Evolutionary conservation across 192 early-diverging fungal genomes (phyloP).

Genomic region (Mycoemilia scoparia): DNA sequence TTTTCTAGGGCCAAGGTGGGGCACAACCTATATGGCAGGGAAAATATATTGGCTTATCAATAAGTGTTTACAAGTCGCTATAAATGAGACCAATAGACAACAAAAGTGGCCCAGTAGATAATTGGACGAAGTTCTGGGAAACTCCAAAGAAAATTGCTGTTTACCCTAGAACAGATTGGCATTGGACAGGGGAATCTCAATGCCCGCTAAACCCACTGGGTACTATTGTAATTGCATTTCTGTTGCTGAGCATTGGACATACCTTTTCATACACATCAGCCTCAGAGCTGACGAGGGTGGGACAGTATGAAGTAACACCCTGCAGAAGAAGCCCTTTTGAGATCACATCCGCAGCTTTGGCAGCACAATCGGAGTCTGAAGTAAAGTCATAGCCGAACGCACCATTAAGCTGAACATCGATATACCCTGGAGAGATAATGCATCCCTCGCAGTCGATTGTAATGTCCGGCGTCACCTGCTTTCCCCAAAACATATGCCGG

Average conservation of each 20-base stretch:
- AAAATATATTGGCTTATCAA: not conserved
- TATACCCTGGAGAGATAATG: slow-evolving; percentile 59
- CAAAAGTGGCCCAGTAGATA: no score
- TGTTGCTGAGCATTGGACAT: no score
- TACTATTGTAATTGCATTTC: not conserved
- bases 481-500: slow-evolving; percentile 46
- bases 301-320: slow-evolving; percentile 66
- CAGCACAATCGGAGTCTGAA: slow-evolving; percentile 38
- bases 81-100: not conserved
- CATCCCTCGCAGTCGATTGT: slow-evolving; percentile 53
- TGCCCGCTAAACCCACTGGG: not conserved
- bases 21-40: no score
- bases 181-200: no score
- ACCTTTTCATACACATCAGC: slow-evolving; percentile 56
- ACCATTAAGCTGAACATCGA: slow-evolving; percentile 71
- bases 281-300: slow-evolving; percentile 56
- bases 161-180: no score
- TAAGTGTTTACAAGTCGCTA: not conserved
- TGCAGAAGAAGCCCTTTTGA: slow-evolving; percentile 55
- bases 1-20: slow-evolving; percentile 38
- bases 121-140: no score
- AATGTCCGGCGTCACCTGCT: slow-evolving; percentile 39
- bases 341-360: slow-evolving; percentile 42
- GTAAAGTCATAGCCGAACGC: slow-evolving; percentile 67
- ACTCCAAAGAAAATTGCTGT: no score